phyloP scores from a whole-genome alignment of 306 rosid species.

The Cotoneaster glaucophyllus region DNA sequence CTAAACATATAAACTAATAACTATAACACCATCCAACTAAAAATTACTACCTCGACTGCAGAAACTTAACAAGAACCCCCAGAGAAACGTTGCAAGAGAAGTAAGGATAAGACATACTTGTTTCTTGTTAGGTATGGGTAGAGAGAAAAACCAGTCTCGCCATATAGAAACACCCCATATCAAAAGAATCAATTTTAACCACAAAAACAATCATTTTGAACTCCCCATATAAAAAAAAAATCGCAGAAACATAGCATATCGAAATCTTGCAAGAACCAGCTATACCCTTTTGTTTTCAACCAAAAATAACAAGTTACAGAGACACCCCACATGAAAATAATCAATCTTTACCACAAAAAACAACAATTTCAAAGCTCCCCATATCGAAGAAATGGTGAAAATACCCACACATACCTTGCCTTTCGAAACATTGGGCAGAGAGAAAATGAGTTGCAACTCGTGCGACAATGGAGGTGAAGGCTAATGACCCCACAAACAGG shows the following conservation, averaged over 20 bases:
- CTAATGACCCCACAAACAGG: slow-evolving; percentile 67
- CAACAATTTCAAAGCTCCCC: not conserved
- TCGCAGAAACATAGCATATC: not conserved
- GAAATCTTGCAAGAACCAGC: slow-evolving; percentile 4
- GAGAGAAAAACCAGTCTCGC: not conserved
- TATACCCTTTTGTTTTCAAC: not conserved
- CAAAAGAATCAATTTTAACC: not conserved
- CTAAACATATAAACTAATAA: not conserved
- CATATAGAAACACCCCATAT: not conserved
- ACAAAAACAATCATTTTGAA: not conserved
- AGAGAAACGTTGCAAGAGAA: not conserved
- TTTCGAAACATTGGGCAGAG: slow-evolving; percentile 68
- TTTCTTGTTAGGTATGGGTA: slow-evolving; percentile 5
- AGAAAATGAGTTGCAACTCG: slow-evolving; percentile 79
- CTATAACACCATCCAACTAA: not conserved
- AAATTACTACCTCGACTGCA: not conserved
- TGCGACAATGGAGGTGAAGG: slow-evolving; percentile 72
- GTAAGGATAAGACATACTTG: not conserved
- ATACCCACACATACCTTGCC: slow-evolving; percentile 42
- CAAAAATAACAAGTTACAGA: not conserved
- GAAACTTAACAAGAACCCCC: not conserved
- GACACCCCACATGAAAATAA: not conserved
- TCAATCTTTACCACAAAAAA: not conserved
- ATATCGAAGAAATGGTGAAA: not conserved
- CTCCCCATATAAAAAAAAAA: not conserved